These are phyloP conservation scores for Cucumis melo DNA, from an alignment of 306 rosid species.

Conservation along the genomic window DNA sequence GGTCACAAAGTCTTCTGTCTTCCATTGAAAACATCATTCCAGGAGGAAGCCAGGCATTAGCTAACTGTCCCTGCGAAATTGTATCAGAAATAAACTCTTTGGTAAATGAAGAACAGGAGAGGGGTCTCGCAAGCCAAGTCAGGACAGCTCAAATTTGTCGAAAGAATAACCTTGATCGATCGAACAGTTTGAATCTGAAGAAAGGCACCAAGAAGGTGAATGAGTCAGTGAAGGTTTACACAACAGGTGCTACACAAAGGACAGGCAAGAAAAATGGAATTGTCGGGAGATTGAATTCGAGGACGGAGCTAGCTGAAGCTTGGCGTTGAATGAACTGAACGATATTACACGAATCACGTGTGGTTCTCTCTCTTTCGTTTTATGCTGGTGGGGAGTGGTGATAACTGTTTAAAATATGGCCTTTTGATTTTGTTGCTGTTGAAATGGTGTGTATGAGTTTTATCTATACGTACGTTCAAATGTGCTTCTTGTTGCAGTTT, in stretches of 20 bases:
- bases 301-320: slow-evolving; percentile 69
- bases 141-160: slow-evolving; percentile 9
- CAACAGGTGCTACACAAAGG: slow-evolving; percentile 32
- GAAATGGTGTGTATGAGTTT: slow-evolving; percentile 5
- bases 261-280: slow-evolving; percentile 32
- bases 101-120: slow-evolving; percentile 34
- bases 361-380: slow-evolving; percentile 2
- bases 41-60: slow-evolving; percentile 36
- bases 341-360: not conserved
- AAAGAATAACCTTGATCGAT: slow-evolving; percentile 35
- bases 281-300: slow-evolving; percentile 52
- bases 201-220: slow-evolving; percentile 26
- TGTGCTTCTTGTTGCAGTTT: slow-evolving; percentile 4
- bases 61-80: slow-evolving; percentile 53
- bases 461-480: not conserved
- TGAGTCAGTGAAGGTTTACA: slow-evolving; percentile 22
- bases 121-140: slow-evolving; percentile 7
- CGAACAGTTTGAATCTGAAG: slow-evolving; percentile 22
- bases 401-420: slow-evolving; percentile 8
- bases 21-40: slow-evolving; percentile 29
- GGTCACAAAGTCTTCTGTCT: slow-evolving; percentile 28
- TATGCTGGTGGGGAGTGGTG: slow-evolving; percentile 8
- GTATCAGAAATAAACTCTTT: slow-evolving; percentile 50
- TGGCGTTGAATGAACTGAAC: slow-evolving; percentile 58
- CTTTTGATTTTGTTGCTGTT: slow-evolving; percentile 1